These are phyloP conservation scores for Coemansia sp. DNA, from an alignment of 192 early-diverging fungal species.

Conservation along the genomic window DNA sequence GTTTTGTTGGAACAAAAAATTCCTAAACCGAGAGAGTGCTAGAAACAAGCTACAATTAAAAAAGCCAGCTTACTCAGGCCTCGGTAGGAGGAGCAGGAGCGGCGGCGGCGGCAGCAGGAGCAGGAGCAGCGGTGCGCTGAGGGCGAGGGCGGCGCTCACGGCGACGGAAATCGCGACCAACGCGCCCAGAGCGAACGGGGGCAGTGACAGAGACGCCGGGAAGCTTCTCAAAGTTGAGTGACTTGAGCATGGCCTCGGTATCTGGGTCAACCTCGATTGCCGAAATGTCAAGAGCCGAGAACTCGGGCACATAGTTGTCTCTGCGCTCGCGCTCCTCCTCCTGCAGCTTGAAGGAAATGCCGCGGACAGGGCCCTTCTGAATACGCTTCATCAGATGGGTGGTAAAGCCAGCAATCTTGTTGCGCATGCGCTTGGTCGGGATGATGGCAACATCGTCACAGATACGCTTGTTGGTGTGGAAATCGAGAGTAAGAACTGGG, in stretches of 20 bases:
- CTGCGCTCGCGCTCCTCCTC: conserved; percentile 99
- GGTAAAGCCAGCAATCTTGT: conserved; percentile 99
- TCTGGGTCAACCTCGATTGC: conserved; percentile 94
- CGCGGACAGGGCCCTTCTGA: conserved; percentile 96
- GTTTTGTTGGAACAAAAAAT: background rate
- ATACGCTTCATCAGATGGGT: conserved; percentile 99
- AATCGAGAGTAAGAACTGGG: conserved; percentile 96
- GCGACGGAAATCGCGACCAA: conserved; percentile 52
- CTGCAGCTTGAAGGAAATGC: conserved; percentile 99
- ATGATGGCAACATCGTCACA: conserved; percentile 97
- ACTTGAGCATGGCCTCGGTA: conserved; percentile 94
- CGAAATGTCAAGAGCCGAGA: conserved; percentile 91
- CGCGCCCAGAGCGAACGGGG: conserved; percentile 49
- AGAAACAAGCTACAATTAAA: conserved; percentile 3
- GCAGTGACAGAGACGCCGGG: conserved; percentile 72
- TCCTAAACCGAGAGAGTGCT: background rate
- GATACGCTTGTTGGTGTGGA: conserved; percentile 99
- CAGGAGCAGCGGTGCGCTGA: conserved; percentile 32
- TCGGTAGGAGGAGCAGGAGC: conserved; percentile 32
- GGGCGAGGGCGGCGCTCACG: conserved; percentile 44
- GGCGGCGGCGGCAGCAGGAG: conserved; percentile 37
- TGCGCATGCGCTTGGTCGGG: conserved; percentile 97
- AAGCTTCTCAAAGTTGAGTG: conserved; percentile 93
- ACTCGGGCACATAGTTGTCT: conserved; percentile 99
- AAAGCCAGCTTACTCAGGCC: conserved; percentile 29